These are phyloP conservation scores for carrot (Daucus carota) DNA, from an alignment of 129 eudicot species.

Conservation along the genomic window DH1_v3.0 NC_030388.2:11281001-11281500, in stretches of 20 bases:
- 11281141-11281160: not conserved
- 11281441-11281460: not conserved
- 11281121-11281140: not conserved
- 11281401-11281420: not conserved
- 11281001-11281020: not conserved
- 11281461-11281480: no score
- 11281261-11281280: conserved; percentile 89
- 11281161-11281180: not conserved
- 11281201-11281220: not conserved
- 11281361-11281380: conserved; percentile 48
- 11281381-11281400: not conserved
- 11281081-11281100: not conserved
- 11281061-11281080: not conserved
- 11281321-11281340: conserved; percentile 92
- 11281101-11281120: not conserved
- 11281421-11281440: not conserved
- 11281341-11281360: conserved; percentile 78
- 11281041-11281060: not conserved
- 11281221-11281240: conserved; percentile 80
- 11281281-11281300: conserved; percentile 56
- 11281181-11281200: not conserved
- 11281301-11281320: conserved; percentile 57
- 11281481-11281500: no score
- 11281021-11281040: not conserved
- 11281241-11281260: conserved; percentile 93